These are phyloP conservation scores for Colletotrichum sp. DNA, from an alignment of 2,329 filamentous ascomycete species.

Conservation along the genomic window DNA sequence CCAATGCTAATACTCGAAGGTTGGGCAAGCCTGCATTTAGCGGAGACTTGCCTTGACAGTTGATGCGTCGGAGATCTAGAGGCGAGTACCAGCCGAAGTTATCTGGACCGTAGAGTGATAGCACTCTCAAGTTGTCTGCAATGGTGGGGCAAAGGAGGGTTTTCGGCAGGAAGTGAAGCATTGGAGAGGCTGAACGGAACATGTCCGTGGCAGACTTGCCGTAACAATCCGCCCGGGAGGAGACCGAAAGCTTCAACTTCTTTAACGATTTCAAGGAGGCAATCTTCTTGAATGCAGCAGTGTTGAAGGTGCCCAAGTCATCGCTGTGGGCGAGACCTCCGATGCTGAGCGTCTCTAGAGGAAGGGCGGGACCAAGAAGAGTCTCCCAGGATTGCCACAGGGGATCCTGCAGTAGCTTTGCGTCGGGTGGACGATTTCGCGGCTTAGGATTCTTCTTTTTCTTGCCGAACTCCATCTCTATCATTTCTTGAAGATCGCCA, in stretches of 20 bases:
- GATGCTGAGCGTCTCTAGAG: background rate
- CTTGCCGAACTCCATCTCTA: background rate
- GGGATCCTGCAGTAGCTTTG: background rate
- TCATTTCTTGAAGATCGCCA: no score
- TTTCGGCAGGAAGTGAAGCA: fast-evolving
- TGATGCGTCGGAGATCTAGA: fast-evolving
- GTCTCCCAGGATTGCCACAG: background rate
- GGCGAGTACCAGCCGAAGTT: background rate
- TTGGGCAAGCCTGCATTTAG: fast-evolving
- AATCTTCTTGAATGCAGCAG: background rate
- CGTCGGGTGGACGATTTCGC: background rate
- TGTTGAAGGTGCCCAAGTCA: fast-evolving
- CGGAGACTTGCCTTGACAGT: background rate
- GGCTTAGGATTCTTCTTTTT: background rate
- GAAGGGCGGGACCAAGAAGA: background rate
- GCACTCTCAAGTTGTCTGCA: background rate
- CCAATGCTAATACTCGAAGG: fast-evolving
- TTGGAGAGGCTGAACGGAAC: fast-evolving
- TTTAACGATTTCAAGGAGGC: fast-evolving
- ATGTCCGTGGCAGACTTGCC: fast-evolving
- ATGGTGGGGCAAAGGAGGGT: background rate
- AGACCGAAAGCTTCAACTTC: fast-evolving
- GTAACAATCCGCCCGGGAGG: fast-evolving
- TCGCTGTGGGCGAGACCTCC: background rate
- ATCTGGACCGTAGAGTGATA: fast-evolving